phyloP scores from a whole-genome alignment of 306 rosid genomes.

The Fragaria vesca region DNA sequence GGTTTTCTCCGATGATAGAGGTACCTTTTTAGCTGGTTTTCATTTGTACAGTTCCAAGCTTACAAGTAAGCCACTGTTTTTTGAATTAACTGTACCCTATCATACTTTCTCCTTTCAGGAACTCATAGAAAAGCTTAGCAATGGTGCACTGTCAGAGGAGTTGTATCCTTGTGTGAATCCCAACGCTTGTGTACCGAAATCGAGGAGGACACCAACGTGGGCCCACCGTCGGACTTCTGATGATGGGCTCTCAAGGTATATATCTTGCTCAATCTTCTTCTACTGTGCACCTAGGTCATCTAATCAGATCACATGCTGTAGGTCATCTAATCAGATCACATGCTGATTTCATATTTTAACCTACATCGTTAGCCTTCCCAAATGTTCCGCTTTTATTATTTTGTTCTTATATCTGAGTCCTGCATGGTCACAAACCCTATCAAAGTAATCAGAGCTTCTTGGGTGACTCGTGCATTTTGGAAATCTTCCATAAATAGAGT shows the following conservation, averaged over 20 bases:
- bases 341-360: too few species aligned
- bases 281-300: background rate
- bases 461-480: background rate
- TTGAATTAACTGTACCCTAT: slow-evolving; percentile 11
- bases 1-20: slow-evolving; percentile 91
- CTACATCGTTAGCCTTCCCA: background rate
- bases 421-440: background rate
- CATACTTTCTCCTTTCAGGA: slow-evolving; percentile 51
- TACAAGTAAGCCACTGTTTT: background rate
- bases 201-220: slow-evolving; percentile 81
- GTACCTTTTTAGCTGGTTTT: slow-evolving; percentile 14
- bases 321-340: background rate
- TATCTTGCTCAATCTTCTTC: background rate
- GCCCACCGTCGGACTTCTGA: slow-evolving; percentile 83
- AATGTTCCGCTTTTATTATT: background rate
- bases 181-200: slow-evolving; percentile 78
- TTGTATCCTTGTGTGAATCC: slow-evolving; percentile 90
- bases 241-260: slow-evolving; percentile 89
- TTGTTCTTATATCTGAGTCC: background rate
- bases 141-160: slow-evolving; percentile 69
- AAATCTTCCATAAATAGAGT: too few species aligned
- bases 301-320: background rate
- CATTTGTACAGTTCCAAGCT: background rate
- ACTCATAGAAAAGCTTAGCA: slow-evolving; percentile 75
- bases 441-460: background rate